phyloP scores from a whole-genome alignment of 305 asterid species.

The Solanum hybrid region DNA sequence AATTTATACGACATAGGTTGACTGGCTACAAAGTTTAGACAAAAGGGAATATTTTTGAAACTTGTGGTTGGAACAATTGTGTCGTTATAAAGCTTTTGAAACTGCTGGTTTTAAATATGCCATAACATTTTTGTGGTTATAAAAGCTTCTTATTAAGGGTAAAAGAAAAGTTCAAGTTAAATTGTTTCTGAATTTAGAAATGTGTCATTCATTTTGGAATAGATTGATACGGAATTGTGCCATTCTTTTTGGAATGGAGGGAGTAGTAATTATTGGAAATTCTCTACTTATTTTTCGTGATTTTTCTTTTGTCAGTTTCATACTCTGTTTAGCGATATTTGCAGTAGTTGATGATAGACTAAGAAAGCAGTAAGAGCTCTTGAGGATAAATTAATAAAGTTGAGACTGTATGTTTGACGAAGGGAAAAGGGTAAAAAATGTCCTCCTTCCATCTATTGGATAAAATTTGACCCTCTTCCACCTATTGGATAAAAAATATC shows the following conservation, averaged over 20 bases:
- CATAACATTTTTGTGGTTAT: neutral
- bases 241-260: neutral
- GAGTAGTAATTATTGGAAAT: neutral
- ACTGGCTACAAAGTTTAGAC: neutral
- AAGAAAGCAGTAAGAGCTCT: neutral
- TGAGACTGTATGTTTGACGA: neutral
- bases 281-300: neutral
- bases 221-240: neutral
- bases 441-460: neutral
- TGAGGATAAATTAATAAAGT: neutral
- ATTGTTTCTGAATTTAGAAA: neutral
- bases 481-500: neutral
- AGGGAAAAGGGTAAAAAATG: neutral
- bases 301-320: neutral
- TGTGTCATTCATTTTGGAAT: neutral
- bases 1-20: neutral
- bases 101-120: neutral
- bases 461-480: neutral
- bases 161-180: neutral
- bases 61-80: neutral
- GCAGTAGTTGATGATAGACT: neutral
- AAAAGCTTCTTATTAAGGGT: neutral
- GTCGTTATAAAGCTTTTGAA: neutral
- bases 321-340: neutral
- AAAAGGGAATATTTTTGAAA: neutral